Percentiles rank a stretch among this genome's conserved stretches.
Conservation (phyloP, 139 green algal species). For the Desmodesmus armatus region DNA sequence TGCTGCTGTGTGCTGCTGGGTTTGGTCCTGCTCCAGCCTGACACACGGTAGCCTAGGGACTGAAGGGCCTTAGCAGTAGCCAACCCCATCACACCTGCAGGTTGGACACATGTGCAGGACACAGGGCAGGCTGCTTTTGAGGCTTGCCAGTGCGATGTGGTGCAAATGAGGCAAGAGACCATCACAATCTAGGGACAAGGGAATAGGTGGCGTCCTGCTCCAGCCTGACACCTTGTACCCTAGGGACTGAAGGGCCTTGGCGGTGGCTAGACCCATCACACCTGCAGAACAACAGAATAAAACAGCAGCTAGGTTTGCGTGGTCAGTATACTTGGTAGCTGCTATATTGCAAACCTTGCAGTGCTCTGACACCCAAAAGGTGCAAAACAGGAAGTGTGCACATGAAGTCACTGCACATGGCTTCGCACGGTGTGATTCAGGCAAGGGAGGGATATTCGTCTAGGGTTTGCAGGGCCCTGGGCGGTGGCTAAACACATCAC, state of each 20-base stretch:
- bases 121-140: too few relatives aligned
- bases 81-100: constrained; percentile 63
- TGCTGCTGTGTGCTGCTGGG: not conserved
- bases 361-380: too few relatives aligned
- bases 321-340: not conserved
- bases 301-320: too few relatives aligned
- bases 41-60: constrained; percentile 62
- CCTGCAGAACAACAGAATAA: too few relatives aligned
- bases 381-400: too few relatives aligned
- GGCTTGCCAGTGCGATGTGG: too few relatives aligned
- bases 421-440: constrained; percentile 22
- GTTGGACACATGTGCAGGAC: not conserved
- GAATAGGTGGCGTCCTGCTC: constrained; percentile 27
- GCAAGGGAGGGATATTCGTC: constrained; percentile 68
- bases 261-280: constrained; percentile 58
- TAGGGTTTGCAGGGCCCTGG: constrained; percentile 35
- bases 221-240: constrained; percentile 70
- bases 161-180: too few relatives aligned
- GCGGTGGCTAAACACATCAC: constrained; percentile 46
- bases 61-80: constrained; percentile 44
- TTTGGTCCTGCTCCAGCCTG: constrained; percentile 53
- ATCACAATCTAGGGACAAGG: too few relatives aligned
- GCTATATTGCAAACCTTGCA: too few relatives aligned
- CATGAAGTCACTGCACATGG: too few relatives aligned
- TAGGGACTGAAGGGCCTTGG: constrained; percentile 40